Base-by-base conservation (phyloP, 208 protist genomes). In the Crithidia bombi region DNA sequence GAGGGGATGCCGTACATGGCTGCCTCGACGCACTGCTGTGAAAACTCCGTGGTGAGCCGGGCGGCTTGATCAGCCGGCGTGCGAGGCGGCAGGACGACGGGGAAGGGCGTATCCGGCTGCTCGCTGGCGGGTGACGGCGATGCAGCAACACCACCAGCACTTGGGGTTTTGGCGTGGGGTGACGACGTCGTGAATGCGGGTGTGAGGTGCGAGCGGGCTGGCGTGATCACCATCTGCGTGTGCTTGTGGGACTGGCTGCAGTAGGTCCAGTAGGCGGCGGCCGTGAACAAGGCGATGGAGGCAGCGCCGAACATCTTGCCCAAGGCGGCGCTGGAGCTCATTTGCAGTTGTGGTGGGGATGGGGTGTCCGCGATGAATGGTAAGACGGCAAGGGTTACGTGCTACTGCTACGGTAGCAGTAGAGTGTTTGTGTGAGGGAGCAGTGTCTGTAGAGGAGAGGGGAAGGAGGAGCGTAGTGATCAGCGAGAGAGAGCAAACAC, bases 1-100 rank as follows among this genome's bases (percentile, higher is more conserved):
- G 84, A 89, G 11, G 86, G 89, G 44, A 91, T 59, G 3, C 89
- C 89, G 33, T 75, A 63, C n/a, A 10, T 12, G 5, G 68, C 76
- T 15, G 73, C 75, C 39, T 84, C 72, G 35, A 43, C 49, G 43
- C 85, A 90, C 61, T 72, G 71, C 59, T 59, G 66, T 12, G 71
- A 3, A 49, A 83, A 83, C 38, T 43, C 46, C 19, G n/a, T 26
- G 23, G 62, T 56, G 23, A 79, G 56, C 32, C 41, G 49, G 15
- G 43, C n/a, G 23, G 52, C 30, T 19, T 69, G 47, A 3, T 32
- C 46, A n/a, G 55, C 26, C 9, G 58, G 17, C 10, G 67, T 69
- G 59, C 38, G n/a, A 2, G 79, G 79, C 28, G 79, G 79, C 41
- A 84, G 65, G 2, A 84, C 79, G 1, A 84, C 65, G 1, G 79